Evolutionary conservation across 176 grass and related monocot genomes (phyloP), one percentile per base, ranked within the genome.

Genomic region (Lolium perenne): DNA sequence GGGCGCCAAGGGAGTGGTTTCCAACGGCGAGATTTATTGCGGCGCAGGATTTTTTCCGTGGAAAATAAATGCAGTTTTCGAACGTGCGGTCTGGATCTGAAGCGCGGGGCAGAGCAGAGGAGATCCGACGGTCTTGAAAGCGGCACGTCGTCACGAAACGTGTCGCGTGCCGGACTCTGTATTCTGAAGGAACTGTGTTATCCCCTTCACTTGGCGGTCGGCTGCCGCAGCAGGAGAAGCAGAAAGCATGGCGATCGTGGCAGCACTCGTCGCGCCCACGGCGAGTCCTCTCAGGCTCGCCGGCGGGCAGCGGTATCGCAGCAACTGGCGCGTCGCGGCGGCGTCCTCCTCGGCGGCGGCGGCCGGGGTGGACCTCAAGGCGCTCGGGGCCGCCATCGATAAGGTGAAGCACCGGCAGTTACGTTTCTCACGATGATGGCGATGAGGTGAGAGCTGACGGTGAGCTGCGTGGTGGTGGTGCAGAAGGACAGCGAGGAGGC

Each of bases 401-500:
- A 94, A 98, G 96, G 93, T 98, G 78, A n/a, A 77, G 43, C 22
- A 29, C 68, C 68, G 8, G 1, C 84, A 21, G 11, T 32, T 46
- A 5, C 26, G 7, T 7, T 70, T 57, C 18, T 80, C 35, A 61
- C 46, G 46, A 15, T 13, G 5, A 56, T 18, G 53, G 53, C 4
- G 50, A 16, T 53, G 53, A 53, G 46, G 46, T 47, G 46, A 47
- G 46, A 84, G 15, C 74, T 77, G 69, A 72, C 3, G 67, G 5
- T 47, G 18, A 3, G 70, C 25, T 14, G 29, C 16, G 14, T 74
- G 41, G 60, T 74, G 41, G 60, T 80, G 76, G 67, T 85, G 73
- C 90, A 98, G 96, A 98, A 92, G 77, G 88, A 93, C 81, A 83
- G 90, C 55, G 82, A 74, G 6, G 91, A 85, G 58, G 96, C 92